Percentiles rank a stretch among this genome's conserved stretches.
Evolutionary conservation across 441 rosid genomes (phyloP).

Genomic region (Jatropha podagrica): DNA sequence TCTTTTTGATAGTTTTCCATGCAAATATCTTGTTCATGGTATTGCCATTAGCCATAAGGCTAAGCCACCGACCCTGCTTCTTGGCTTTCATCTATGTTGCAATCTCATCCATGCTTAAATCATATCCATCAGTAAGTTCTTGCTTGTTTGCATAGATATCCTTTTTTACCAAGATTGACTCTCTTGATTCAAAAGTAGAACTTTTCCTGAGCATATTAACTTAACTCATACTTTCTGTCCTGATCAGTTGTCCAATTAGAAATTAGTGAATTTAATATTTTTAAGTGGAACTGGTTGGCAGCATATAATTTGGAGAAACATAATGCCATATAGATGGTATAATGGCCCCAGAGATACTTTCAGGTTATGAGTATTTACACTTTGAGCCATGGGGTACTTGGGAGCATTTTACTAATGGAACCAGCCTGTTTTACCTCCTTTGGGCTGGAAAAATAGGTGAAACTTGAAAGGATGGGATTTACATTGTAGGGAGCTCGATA

Average conservation of each 20-base stretch:
- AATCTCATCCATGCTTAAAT: conserved; percentile 82
- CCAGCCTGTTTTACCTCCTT: neutral
- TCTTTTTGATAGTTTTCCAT: conserved; percentile 93
- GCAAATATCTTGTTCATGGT: conserved; percentile 77
- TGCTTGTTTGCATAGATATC: neutral
- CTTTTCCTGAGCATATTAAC: too few species aligned
- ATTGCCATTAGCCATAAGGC: conserved; percentile 83
- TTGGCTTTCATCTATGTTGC: conserved; percentile 83
- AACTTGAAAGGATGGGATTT: neutral
- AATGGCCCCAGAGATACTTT: neutral
- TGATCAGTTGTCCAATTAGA: neutral
- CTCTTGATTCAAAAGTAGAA: neutral
- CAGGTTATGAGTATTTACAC: neutral
- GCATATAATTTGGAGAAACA: too few species aligned
- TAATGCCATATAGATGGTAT: neutral
- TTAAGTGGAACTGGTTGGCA: too few species aligned
- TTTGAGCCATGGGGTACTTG: neutral
- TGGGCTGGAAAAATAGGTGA: neutral
- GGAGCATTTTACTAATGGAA: neutral
- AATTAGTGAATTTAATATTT: neutral
- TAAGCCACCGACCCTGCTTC: conserved; percentile 89
- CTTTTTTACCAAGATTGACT: neutral
- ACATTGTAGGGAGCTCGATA: neutral
- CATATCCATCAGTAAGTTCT: conserved; percentile 90
- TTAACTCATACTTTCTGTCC: too few species aligned